Percentiles rank a stretch among this genome's conserved stretches.
Evolutionary conservation across 116 monocot genomes (phyloP).

Genomic region (Cymodocea nodosa): DNA sequence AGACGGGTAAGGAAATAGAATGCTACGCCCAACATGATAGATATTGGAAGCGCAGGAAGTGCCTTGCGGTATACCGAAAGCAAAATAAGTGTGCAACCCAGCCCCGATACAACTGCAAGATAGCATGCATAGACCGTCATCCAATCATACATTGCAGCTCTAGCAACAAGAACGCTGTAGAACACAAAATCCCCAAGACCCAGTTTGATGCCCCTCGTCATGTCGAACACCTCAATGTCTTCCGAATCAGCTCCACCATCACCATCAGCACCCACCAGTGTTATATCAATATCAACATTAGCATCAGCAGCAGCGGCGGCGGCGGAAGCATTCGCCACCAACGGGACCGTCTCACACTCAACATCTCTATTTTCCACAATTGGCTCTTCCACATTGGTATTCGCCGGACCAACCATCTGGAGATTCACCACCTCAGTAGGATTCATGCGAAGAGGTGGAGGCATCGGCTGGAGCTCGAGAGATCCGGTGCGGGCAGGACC

Average conservation of each 20-base stretch:
- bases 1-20: conserved; percentile 87
- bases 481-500: conserved; percentile 6
- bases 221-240: conserved; percentile 21
- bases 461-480: conserved; percentile 34
- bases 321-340: conserved; percentile 21
- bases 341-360: conserved; percentile 29
- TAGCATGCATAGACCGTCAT: conserved; percentile 97
- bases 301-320: too few species aligned
- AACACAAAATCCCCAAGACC: conserved; percentile 93
- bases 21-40: conserved; percentile 55
- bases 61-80: conserved; percentile 55
- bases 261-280: background rate
- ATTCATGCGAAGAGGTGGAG: background rate
- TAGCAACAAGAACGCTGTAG: conserved; percentile 84
- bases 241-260: background rate
- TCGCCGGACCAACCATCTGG: conserved; percentile 6
- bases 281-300: conserved; percentile 1
- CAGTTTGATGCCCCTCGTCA: conserved; percentile 56
- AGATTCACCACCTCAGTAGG: conserved; percentile 14
- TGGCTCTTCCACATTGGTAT: background rate
- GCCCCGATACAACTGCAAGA: conserved; percentile 72
- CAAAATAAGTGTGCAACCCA: conserved; percentile 81
- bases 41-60: conserved; percentile 81
- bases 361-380: conserved; percentile 17
- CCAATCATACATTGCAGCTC: conserved; percentile 91